phyloP scores from a whole-genome alignment of 2,329 filamentous ascomycete species.

The Colletotrichum sp. region DNA sequence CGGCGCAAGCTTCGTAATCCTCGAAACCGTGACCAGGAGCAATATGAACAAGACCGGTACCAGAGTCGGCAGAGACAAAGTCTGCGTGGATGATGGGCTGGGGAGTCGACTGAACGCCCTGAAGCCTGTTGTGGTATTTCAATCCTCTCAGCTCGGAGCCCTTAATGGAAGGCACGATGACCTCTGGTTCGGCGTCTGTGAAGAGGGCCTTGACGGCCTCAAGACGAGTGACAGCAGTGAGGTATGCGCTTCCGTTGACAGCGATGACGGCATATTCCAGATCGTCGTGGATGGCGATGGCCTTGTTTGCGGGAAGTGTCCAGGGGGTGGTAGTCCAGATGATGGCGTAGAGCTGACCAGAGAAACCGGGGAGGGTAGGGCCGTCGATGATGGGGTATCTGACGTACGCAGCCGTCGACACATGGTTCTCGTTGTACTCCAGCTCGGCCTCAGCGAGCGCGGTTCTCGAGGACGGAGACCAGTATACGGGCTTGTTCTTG shows the following conservation, averaged over 20 bases:
- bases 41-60: slow-evolving; percentile 91
- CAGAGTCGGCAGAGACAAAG: slow-evolving; percentile 90
- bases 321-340: slow-evolving; percentile 99
- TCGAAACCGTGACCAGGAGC: slow-evolving; percentile 97
- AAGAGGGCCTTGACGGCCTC: slow-evolving; percentile 60
- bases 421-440: slow-evolving; percentile 79
- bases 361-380: slow-evolving; percentile 41
- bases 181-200: slow-evolving; percentile 44
- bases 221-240: slow-evolving; percentile 76
- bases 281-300: slow-evolving; percentile 80
- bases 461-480: slow-evolving; percentile 80
- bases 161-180: slow-evolving; percentile 61
- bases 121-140: slow-evolving; percentile 74
- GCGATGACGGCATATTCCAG: slow-evolving; percentile 75
- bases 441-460: slow-evolving; percentile 85
- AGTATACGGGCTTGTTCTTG: slow-evolving; percentile 83
- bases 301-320: slow-evolving; percentile 92
- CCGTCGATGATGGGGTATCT: slow-evolving; percentile 72
- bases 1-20: slow-evolving; percentile 83
- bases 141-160: slow-evolving; percentile 71
- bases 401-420: slow-evolving; percentile 78
- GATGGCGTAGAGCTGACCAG: slow-evolving; percentile 71
- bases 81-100: slow-evolving; percentile 82
- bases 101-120: slow-evolving; percentile 55
- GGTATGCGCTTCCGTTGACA: slow-evolving; percentile 60